Conservation (phyloP, 192 early-diverging fungal genomes). For the Globomyces pollinis-pini region DNA sequence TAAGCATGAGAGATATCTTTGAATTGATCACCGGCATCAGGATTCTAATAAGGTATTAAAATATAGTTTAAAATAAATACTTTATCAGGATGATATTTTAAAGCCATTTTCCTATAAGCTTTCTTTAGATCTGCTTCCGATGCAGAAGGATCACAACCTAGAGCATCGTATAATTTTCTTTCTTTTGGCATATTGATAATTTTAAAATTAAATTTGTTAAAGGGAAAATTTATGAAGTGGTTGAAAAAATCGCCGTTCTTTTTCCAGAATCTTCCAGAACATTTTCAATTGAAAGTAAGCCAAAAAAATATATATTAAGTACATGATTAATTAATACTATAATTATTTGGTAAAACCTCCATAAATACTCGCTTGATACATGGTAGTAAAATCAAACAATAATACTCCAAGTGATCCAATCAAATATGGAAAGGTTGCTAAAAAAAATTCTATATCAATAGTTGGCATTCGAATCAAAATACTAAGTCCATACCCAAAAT, state of each 20-base stretch:
- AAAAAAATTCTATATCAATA: conserved; percentile 19
- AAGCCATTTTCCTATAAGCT: conserved; percentile 93
- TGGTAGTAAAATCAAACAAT: conserved; percentile 28
- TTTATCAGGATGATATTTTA: conserved; percentile 92
- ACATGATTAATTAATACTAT: no score
- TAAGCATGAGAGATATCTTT: conserved; percentile 99
- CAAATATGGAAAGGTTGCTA: conserved; percentile 30
- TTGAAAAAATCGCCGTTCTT: no score
- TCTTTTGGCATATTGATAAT: conserved; percentile 52
- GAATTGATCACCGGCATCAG: conserved; percentile 84
- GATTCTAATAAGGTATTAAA: no score
- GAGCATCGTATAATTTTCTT: conserved; percentile 86
- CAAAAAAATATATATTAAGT: no score
- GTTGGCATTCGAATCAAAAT: conserved; percentile 24
- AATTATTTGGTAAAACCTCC: no score
- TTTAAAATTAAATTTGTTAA: no score
- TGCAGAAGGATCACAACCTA: conserved; percentile 71
- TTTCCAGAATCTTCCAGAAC: no score
- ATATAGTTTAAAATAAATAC: no score
- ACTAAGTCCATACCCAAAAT: conserved; percentile 28
- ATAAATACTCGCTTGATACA: conserved; percentile 22
- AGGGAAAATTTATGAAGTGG: no score
- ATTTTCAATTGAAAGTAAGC: no score
- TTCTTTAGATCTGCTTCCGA: conserved; percentile 88
- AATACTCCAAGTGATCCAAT: conserved; percentile 29